A percentile compares a stretch with the other conserved stretches of the same genome.
These are phyloP conservation scores for Cladosporium oxysporum DNA, from an alignment of 2,329 filamentous ascomycete genomes.

Conservation along the genomic window DNA sequence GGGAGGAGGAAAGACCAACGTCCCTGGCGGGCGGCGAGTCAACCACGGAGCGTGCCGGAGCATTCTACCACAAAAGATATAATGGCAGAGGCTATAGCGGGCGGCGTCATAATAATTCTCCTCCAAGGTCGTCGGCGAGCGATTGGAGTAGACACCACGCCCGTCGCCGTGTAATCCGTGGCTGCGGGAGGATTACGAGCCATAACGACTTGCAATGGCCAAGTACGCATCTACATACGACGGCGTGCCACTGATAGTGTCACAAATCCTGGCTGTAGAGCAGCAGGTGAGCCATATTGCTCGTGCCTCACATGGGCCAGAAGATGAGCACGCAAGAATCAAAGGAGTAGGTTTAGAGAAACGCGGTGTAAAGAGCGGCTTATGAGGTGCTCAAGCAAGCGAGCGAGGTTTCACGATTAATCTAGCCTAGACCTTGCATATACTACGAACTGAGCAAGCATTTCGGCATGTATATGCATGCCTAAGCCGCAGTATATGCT, in stretches of 20 bases:
- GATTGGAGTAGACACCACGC: neutral
- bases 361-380: too few species aligned
- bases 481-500: neutral
- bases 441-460: neutral
- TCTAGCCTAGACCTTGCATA: neutral
- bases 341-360: too few species aligned
- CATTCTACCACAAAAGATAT: neutral
- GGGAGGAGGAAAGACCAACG: neutral
- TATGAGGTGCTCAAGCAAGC: too few species aligned
- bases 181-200: neutral
- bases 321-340: too few species aligned
- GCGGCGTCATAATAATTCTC: neutral
- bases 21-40: neutral
- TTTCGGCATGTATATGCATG: neutral
- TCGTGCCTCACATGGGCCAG: neutral
- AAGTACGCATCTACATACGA: neutral
- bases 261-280: too few species aligned
- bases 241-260: neutral
- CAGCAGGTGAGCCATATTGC: neutral
- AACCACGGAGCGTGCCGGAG: neutral
- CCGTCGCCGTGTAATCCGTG: neutral
- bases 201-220: neutral
- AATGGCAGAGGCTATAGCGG: neutral
- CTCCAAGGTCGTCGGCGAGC: neutral
- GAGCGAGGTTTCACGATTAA: too few species aligned